Percentiles rank a stretch among this genome's conserved stretches.
Evolutionary conservation across 1,284 basidiomycete species (phyloP).

Genomic region (Leccinum cinnamomeum): DNA sequence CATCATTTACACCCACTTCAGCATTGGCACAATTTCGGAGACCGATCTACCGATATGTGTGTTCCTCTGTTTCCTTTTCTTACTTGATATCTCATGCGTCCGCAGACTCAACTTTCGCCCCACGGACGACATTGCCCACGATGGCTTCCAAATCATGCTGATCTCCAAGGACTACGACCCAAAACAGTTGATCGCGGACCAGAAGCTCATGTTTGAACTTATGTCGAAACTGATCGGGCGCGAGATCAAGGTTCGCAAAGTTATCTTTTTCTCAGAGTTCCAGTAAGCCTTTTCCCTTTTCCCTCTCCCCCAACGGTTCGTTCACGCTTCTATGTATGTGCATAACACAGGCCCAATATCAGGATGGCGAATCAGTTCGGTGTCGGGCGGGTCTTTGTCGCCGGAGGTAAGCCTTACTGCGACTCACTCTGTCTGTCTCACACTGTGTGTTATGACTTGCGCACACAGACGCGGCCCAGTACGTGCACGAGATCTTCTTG

Average conservation of each 20-base stretch:
- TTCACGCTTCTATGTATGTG: not conserved
- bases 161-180: slow-evolving; percentile 29
- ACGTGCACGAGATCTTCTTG: not conserved
- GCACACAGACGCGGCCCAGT: slow-evolving; percentile 25
- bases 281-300: slow-evolving; percentile 18
- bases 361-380: slow-evolving; percentile 35
- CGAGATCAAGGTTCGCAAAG: slow-evolving; percentile 19
- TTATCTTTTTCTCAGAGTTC: slow-evolving; percentile 21
- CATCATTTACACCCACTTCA: slow-evolving; percentile 7
- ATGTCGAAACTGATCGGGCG: slow-evolving; percentile 17
- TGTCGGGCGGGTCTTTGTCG: slow-evolving; percentile 34
- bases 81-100: not conserved
- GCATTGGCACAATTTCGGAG: slow-evolving; percentile 37
- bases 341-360: slow-evolving; percentile 29
- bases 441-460: not conserved
- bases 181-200: slow-evolving; percentile 28
- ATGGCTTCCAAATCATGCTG: slow-evolving; percentile 38
- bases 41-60: slow-evolving; percentile 9
- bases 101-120: slow-evolving; percentile 18
- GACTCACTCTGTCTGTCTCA: not conserved
- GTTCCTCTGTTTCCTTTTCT: not conserved
- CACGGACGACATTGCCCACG: slow-evolving; percentile 21
- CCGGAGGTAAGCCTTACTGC: slow-evolving; percentile 34
- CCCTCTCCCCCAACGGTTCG: not conserved
- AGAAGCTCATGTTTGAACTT: slow-evolving; percentile 15